A percentile compares a stretch with the other conserved stretches of the same genome.
Evolutionary conservation across 495 filamentous ascomycete species (phyloP).

Genomic region (Neurospora sublineolata): DNA sequence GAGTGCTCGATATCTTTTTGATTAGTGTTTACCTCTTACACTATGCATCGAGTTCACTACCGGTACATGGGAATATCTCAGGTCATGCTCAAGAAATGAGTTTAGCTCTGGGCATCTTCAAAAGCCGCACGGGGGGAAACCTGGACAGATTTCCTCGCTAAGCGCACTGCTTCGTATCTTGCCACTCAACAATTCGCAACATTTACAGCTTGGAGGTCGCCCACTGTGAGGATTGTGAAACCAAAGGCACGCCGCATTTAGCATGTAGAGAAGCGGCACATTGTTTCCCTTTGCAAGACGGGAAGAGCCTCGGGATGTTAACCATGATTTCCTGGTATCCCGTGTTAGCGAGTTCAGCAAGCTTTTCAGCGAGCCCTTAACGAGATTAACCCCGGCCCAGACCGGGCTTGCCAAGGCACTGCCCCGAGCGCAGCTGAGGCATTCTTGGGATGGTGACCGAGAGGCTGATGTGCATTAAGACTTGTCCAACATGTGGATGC

Average conservation of each 20-base stretch:
- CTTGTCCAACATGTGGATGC: neutral
- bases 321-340: neutral
- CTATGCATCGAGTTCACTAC: neutral
- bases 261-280: neutral
- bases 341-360: neutral
- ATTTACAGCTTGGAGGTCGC: neutral
- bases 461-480: neutral
- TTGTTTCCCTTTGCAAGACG: neutral
- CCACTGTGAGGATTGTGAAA: neutral
- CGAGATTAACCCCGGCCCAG: neutral
- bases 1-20: neutral
- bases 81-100: neutral
- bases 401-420: neutral
- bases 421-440: neutral
- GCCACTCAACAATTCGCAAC: neutral
- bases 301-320: neutral
- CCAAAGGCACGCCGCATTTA: neutral
- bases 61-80: neutral
- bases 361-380: neutral
- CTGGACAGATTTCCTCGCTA: neutral
- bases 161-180: neutral
- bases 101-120: neutral
- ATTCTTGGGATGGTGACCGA: neutral
- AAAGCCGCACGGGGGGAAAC: neutral
- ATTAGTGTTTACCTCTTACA: neutral